phyloP scores from a whole-genome alignment of 306 rosid genomes.

The Cucurbita pepo region DNA sequence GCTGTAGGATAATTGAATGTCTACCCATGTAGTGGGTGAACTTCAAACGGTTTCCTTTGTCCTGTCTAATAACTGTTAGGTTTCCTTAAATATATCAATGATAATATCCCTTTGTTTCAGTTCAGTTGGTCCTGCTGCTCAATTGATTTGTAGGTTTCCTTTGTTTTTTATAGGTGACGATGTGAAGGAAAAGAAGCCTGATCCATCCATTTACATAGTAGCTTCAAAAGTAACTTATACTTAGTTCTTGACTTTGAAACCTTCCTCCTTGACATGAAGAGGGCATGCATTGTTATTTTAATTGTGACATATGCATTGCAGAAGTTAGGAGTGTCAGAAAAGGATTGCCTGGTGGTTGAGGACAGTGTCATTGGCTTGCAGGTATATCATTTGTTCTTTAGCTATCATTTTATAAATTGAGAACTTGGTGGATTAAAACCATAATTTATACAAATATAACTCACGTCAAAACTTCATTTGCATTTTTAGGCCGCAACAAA shows the following conservation, averaged over 20 bases:
- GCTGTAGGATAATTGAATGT: background rate
- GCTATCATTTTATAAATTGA: background rate
- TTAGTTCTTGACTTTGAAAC: background rate
- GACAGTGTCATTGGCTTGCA: slow-evolving; percentile 87
- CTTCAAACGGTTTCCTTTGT: background rate
- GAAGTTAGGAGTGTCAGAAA: slow-evolving; percentile 49
- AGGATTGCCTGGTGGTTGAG: slow-evolving; percentile 70
- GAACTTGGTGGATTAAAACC: background rate
- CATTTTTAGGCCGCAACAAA: slow-evolving; percentile 58
- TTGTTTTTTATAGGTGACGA: slow-evolving; percentile 56
- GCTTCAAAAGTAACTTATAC: slow-evolving; percentile 48
- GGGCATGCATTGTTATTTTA: background rate
- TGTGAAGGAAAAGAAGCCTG: slow-evolving; percentile 91
- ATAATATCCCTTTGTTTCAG: background rate
- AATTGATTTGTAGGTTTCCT: background rate
- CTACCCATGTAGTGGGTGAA: background rate
- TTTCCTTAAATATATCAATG: background rate
- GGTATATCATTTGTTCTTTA: slow-evolving; percentile 22
- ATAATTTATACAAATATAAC: background rate
- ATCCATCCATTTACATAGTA: slow-evolving; percentile 72
- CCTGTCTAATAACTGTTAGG: background rate
- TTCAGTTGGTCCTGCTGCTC: background rate
- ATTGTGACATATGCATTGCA: slow-evolving; percentile 20
- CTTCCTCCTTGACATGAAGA: background rate
- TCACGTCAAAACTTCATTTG: background rate